These are phyloP conservation scores for Fusarium sp. DNA, from an alignment of 2,329 filamentous ascomycete species.

Conservation along the genomic window DNA sequence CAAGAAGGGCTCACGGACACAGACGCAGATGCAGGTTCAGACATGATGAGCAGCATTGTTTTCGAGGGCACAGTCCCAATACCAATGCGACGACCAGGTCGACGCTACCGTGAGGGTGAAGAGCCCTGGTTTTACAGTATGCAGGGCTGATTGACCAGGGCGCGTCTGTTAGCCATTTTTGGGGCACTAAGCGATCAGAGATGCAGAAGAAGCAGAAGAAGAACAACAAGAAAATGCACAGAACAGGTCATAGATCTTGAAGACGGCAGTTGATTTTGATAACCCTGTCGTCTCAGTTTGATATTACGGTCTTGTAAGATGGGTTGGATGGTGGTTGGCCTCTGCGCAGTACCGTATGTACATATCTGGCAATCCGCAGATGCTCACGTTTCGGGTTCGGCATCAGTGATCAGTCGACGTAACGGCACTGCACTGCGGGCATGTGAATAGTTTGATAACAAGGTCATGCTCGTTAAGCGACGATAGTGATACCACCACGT, in stretches of 20 bases:
- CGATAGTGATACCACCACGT: conserved; percentile 3
- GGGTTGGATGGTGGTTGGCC: conserved; percentile 18
- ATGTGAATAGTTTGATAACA: conserved; percentile 21
- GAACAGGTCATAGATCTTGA: conserved; percentile 21
- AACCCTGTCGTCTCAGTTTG: conserved; percentile 16
- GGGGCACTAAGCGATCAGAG: conserved; percentile 17
- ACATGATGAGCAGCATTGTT: conserved; percentile 37
- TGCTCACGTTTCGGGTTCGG: conserved; percentile 22
- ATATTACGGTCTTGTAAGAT: conserved; percentile 11
- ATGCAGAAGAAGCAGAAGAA: conserved; percentile 10
- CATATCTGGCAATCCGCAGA: conserved; percentile 10
- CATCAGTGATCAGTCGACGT: not conserved
- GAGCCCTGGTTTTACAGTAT: conserved; percentile 59
- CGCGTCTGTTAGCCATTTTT: conserved; percentile 21
- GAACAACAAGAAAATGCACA: not conserved
- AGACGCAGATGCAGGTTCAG: conserved; percentile 29
- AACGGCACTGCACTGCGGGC: not conserved
- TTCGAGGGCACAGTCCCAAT: conserved; percentile 71
- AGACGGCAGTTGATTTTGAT: conserved; percentile 25
- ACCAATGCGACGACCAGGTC: conserved; percentile 72
- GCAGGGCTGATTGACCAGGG: conserved; percentile 42
- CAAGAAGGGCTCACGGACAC: conserved; percentile 31
- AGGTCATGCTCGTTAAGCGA: conserved; percentile 11
- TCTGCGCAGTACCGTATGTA: conserved; percentile 14
- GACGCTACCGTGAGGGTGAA: conserved; percentile 58